Evolutionary conservation across 345 rosid genomes (phyloP).

Genomic region (Murraya paniculata): DNA sequence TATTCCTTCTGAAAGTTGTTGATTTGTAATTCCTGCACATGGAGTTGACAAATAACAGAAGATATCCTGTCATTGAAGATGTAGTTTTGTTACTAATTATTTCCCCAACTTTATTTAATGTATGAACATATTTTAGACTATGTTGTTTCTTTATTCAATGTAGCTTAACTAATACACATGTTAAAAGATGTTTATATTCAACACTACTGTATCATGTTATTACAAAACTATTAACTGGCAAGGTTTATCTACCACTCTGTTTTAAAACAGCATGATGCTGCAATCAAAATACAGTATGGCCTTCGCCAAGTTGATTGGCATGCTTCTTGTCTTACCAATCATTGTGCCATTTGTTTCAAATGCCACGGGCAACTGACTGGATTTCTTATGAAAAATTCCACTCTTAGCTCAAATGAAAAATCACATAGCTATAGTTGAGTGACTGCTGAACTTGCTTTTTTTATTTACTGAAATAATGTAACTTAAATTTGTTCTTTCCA

Average conservation of each 20-base stretch:
- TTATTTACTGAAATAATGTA: background rate
- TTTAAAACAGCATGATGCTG: too few relatives aligned
- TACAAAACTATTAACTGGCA: background rate
- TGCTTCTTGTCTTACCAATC: background rate
- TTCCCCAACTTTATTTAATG: background rate
- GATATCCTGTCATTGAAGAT: background rate
- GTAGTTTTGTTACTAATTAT: background rate
- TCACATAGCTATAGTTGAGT: background rate
- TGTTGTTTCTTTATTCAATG: background rate
- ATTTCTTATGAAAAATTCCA: background rate
- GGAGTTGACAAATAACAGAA: background rate
- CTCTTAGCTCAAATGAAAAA: background rate
- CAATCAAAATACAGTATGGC: too few relatives aligned
- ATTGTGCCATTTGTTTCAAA: background rate
- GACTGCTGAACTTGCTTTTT: background rate
- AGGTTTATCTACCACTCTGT: background rate
- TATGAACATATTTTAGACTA: background rate
- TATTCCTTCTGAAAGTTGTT: background rate
- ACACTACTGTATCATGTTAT: background rate
- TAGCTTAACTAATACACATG: background rate
- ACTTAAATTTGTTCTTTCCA: slow-evolving; percentile 10
- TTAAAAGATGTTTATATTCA: background rate
- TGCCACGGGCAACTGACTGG: background rate
- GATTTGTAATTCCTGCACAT: background rate
- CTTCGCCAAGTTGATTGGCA: background rate